Conservation (phyloP, 108 stramenopile genomes). For the Chaetoceros muelleri region DNA sequence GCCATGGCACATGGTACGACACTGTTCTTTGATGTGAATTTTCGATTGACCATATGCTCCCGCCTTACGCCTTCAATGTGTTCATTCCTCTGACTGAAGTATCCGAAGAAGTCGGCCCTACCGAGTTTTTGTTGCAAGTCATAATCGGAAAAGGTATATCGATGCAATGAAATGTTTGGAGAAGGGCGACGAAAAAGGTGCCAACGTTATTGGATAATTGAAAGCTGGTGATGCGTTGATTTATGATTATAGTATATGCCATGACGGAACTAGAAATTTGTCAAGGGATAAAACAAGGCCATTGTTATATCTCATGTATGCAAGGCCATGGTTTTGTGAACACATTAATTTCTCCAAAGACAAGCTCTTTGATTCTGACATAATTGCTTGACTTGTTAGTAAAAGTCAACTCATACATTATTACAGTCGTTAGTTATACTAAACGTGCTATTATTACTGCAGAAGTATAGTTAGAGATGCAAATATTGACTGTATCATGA, state of each 20-base stretch:
- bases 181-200: not conserved
- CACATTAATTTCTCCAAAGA: constrained; percentile 37
- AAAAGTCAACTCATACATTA: not conserved
- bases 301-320: constrained; percentile 28
- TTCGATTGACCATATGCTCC: constrained; percentile 3
- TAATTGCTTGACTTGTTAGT: no score
- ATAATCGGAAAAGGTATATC: constrained; percentile 8
- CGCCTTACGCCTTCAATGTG: constrained; percentile 44
- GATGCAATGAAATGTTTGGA: not conserved
- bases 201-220: constrained; percentile 18
- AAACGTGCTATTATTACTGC: no score
- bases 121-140: constrained; percentile 29
- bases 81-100: constrained; percentile 32
- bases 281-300: not conserved
- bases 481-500: no score
- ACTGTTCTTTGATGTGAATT: constrained; percentile 26
- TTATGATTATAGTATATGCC: constrained; percentile 49
- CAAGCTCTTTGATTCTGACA: constrained; percentile 17
- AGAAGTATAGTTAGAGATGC: no score
- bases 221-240: constrained; percentile 34
- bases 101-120: constrained; percentile 27
- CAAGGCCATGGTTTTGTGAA: constrained; percentile 46
- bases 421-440: not conserved
- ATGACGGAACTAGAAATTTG: constrained; percentile 34
- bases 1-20: constrained; percentile 50